Evolutionary conservation across 1,284 basidiomycete species (phyloP).

Genomic region (Porogramme epimiltina): DNA sequence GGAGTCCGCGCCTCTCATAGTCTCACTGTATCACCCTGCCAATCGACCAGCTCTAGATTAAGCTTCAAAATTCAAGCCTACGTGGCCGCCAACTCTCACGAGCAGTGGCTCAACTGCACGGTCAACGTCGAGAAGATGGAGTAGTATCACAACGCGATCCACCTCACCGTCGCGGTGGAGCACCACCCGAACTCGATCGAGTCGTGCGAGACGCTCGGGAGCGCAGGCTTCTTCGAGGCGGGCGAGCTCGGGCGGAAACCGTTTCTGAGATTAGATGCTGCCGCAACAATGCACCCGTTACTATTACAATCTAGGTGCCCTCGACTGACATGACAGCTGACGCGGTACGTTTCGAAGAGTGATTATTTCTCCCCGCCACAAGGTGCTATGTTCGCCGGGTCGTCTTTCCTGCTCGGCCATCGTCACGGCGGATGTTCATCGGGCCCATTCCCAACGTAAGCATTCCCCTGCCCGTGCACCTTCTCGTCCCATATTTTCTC

Average conservation of each 20-base stretch:
- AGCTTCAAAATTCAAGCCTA: constrained; percentile 66
- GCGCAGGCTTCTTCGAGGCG: constrained; percentile 28
- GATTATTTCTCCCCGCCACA: too few species aligned
- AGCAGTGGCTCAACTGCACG: constrained; percentile 65
- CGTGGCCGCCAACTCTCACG: constrained; percentile 67
- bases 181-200: constrained; percentile 66
- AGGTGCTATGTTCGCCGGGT: too few species aligned
- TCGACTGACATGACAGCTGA: too few species aligned
- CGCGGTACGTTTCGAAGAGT: too few species aligned
- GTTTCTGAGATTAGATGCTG: constrained; percentile 5
- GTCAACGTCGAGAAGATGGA: constrained; percentile 80
- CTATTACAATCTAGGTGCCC: too few species aligned
- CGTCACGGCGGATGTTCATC: too few species aligned
- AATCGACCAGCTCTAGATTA: constrained; percentile 66
- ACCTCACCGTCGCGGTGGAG: constrained; percentile 73
- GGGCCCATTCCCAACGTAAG: too few species aligned
- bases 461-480: too few species aligned
- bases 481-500: too few species aligned
- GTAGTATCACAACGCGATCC: constrained; percentile 70
- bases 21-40: constrained; percentile 68
- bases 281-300: too few species aligned
- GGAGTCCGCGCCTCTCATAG: constrained; percentile 70
- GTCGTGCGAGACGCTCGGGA: constrained; percentile 23
- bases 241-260: constrained; percentile 24
- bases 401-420: too few species aligned